Conservation (phyloP, 169 alveolate species). For the Cryptosporidium muris region DNA sequence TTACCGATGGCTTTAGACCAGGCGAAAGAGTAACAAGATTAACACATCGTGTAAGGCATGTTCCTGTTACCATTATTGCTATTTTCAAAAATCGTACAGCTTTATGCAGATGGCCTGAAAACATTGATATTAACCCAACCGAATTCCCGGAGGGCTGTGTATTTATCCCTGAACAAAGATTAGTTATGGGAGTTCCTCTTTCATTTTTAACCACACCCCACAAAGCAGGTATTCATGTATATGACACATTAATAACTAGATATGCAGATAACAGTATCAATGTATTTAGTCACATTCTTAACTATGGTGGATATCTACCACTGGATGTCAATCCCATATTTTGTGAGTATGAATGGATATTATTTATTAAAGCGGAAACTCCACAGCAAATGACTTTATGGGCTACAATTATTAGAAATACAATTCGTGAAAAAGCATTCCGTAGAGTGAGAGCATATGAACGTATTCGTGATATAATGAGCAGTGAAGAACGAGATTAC, state of each 20-base stretch:
- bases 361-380: constrained; percentile 66
- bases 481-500: constrained; percentile 34
- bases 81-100: constrained; percentile 65
- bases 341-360: constrained; percentile 68
- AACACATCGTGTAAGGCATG: constrained; percentile 64
- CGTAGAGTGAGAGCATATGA: constrained; percentile 70
- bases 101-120: constrained; percentile 68
- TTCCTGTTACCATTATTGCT: constrained; percentile 68
- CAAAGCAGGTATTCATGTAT: constrained; percentile 70
- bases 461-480: constrained; percentile 64
- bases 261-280: constrained; percentile 54
- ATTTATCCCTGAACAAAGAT: constrained; percentile 64
- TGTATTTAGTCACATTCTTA: constrained; percentile 17
- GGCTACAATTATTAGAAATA: constrained; percentile 69
- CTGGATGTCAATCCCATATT: constrained; percentile 53
- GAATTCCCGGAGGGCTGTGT: constrained; percentile 72
- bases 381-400: constrained; percentile 69
- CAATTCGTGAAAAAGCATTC: constrained; percentile 66
- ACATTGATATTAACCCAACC: constrained; percentile 45
- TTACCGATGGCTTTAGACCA: constrained; percentile 71
- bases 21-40: constrained; percentile 66
- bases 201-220: constrained; percentile 70
- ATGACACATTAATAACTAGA: constrained; percentile 58
- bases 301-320: constrained; percentile 69
- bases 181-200: constrained; percentile 70